Percentiles rank a stretch among this genome's conserved stretches.
These are phyloP conservation scores for Exophiala sp. DNA, from an alignment of 2,329 filamentous ascomycete species.

Conservation along the genomic window DNA sequence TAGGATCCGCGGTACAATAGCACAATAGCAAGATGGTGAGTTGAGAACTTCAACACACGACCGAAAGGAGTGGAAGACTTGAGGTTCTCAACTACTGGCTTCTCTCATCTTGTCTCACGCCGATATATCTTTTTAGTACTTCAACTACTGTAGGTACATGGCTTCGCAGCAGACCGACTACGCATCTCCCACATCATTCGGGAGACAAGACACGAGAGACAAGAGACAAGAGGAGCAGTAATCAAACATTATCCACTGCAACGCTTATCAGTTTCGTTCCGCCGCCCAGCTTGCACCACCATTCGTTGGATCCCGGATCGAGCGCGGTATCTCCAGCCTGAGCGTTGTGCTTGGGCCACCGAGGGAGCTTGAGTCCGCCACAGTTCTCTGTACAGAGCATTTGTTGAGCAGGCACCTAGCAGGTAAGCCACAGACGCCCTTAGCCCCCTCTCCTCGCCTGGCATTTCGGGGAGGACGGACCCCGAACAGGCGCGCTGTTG, in stretches of 20 bases:
- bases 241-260: background rate
- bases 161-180: background rate
- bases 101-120: too few species aligned
- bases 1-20: constrained; percentile 1
- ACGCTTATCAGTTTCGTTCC: background rate
- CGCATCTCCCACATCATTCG: background rate
- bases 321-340: background rate
- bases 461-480: background rate
- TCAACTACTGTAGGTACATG: too few species aligned
- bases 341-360: background rate
- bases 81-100: background rate
- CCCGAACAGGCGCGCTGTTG: background rate
- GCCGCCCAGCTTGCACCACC: background rate
- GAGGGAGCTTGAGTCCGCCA: background rate
- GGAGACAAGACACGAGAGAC: background rate
- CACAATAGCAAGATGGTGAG: constrained; percentile 3
- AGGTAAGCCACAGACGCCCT: constrained; percentile 2
- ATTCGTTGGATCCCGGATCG: background rate
- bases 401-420: background rate
- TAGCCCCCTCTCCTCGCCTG: too few species aligned
- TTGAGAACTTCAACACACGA: too few species aligned
- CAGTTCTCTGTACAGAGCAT: background rate
- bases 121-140: too few species aligned
- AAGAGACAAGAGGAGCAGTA: too few species aligned
- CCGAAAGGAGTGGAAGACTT: background rate